Base-by-base conservation (phyloP, 225 moss, liverwort and hornwort species). In the Bryum argenteum region DNA sequence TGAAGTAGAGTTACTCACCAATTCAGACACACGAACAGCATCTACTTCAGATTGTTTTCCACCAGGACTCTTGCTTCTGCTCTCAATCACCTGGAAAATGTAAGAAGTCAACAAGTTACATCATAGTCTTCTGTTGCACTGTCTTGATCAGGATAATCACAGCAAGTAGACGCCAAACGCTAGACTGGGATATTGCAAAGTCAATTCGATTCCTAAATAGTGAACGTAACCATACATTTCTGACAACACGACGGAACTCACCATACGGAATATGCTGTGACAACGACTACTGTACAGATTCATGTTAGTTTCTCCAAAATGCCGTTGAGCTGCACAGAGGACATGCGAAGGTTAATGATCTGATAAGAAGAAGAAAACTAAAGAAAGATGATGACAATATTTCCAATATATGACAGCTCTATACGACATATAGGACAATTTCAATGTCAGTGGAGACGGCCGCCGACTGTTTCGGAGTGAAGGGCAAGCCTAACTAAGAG, bases 261-360 rank as follows among this genome's bases (percentile, higher is more conserved):
- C 94, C 97, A 94, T 92, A 63, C 97, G 86, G 64, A 97, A 92
- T 66, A 97, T 97, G 42, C 89, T 94, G 71, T 97, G 96, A 66
- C 94, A 97, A 62, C 96, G 86, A 79, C 96, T 94, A 75, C 92
- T 97, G 65, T 94, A 83, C 57, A 97, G 57, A 79, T 97, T 97
- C 96, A 97, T 97, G 73, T 97, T 94, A 47, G 96, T 97, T 77
- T 97, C 91, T 79, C 96, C 96, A 70, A 97, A 91, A 77, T 97
- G 94, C 22, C 91, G 94, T 81, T 92, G 89, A 71, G 77, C 94
- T 97, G 86, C 43, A 18, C 56, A 75, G 6, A 47, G 8, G 54
- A 52, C 57, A 63, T 10, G 20, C 11, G 8, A 44, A 63, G 19
- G 61, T 74, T 51, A 78, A 63, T 58, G 23, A 64, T 17, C 14